Evolutionary conservation across 495 filamentous ascomycete genomes (phyloP).

Genomic region (Hypoxylon lienhwacheense): DNA sequence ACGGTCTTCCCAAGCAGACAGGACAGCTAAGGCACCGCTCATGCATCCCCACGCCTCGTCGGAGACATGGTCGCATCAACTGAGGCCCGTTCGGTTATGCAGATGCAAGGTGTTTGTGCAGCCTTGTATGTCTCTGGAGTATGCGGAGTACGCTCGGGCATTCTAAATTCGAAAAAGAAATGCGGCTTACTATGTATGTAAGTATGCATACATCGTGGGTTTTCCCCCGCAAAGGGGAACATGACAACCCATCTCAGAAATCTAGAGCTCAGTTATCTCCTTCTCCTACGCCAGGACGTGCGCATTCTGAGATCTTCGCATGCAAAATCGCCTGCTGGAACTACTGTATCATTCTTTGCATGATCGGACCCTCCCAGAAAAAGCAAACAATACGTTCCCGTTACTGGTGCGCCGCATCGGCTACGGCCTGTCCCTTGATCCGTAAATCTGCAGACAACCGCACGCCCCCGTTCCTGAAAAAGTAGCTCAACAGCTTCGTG

Average conservation of each 20-base stretch:
- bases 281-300: slow-evolving; percentile 25
- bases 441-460: slow-evolving; percentile 40
- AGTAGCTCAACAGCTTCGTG: slow-evolving; percentile 36
- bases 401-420: slow-evolving; percentile 40
- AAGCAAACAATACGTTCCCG: slow-evolving; percentile 35
- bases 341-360: slow-evolving; percentile 36
- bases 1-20: slow-evolving; percentile 28
- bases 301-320: slow-evolving; percentile 25
- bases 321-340: slow-evolving; percentile 31
- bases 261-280: slow-evolving; percentile 18
- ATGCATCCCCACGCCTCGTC: slow-evolving; percentile 42
- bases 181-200: slow-evolving; percentile 27
- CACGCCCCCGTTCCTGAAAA: slow-evolving; percentile 33
- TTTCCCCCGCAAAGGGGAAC: slow-evolving; percentile 31
- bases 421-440: slow-evolving; percentile 40
- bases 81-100: slow-evolving; percentile 46
- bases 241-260: slow-evolving; percentile 25
- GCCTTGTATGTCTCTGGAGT: slow-evolving; percentile 29
- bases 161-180: slow-evolving; percentile 13
- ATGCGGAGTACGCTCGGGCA: slow-evolving; percentile 35
- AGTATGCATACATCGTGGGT: slow-evolving; percentile 23
- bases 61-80: slow-evolving; percentile 44
- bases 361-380: slow-evolving; percentile 30
- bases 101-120: slow-evolving; percentile 38
- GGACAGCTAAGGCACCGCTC: slow-evolving; percentile 30